phyloP scores from a whole-genome alignment of 768 basidiomycete genomes.

The Multifurca ochricompacta region DNA sequence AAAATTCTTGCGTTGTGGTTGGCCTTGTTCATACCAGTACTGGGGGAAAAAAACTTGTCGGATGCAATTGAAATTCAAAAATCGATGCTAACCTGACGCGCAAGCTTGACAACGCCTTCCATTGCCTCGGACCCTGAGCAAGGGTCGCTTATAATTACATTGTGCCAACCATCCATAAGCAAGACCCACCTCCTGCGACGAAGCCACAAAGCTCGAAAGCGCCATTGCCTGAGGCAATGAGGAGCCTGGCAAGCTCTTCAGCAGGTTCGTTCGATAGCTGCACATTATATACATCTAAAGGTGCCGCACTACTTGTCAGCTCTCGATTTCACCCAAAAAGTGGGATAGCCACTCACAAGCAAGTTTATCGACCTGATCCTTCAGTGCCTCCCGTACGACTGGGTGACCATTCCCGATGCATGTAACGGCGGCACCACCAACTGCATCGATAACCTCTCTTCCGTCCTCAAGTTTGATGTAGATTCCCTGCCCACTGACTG shows the following conservation, averaged over 20 bases:
- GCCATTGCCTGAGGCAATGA: slow-evolving; percentile 61
- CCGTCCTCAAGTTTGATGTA: slow-evolving; percentile 71
- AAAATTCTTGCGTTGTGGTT: slow-evolving; percentile 65
- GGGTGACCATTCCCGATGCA: slow-evolving; percentile 73
- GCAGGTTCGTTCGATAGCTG: slow-evolving; percentile 77
- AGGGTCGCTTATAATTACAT: not conserved
- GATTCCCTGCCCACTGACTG: slow-evolving; percentile 54
- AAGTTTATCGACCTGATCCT: slow-evolving; percentile 71
- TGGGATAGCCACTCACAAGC: slow-evolving; percentile 45
- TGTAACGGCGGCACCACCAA: slow-evolving; percentile 80
- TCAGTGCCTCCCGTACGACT: slow-evolving; percentile 62
- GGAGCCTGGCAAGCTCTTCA: slow-evolving; percentile 61
- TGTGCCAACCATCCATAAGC: not conserved
- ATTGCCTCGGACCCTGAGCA: slow-evolving; percentile 75
- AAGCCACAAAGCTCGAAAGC: slow-evolving; percentile 69
- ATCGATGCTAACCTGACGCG: slow-evolving; percentile 50
- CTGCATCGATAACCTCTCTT: slow-evolving; percentile 60
- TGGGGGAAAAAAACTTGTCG: slow-evolving; percentile 24
- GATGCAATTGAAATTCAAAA: not conserved
- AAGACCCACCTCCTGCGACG: slow-evolving; percentile 57
- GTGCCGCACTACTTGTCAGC: not conserved
- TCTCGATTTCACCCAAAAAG: not conserved
- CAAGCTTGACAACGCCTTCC: slow-evolving; percentile 79
- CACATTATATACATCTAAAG: slow-evolving; percentile 77
- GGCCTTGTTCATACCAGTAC: slow-evolving; percentile 66